Base-by-base conservation (phyloP, 257 asterid genomes). In the Capsicum baccatum region DNA sequence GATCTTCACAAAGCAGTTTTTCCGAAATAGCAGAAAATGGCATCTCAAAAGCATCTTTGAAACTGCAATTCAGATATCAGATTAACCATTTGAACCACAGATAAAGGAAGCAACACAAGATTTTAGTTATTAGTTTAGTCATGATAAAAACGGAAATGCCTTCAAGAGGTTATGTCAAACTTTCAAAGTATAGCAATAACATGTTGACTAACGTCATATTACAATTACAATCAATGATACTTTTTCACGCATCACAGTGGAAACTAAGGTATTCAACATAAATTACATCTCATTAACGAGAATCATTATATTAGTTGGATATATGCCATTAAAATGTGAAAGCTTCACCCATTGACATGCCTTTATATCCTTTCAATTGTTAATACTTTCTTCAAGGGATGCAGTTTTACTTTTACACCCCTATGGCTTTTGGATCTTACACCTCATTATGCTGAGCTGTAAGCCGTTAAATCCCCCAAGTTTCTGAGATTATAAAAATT, bases 11-110 rank as follows among this genome's bases (percentile, higher is more conserved):
- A 83, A 89, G 90, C 81, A 97, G 88, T 88, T 86, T 94, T 89
- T 86, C 84, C 79, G 99, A 97, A 90, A 97, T 93, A 4, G 97
- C 91, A 83, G 92, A 89, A 87, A 94, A 82, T 68, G 99, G 99
- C 97, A 91, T 91, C 91, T 89, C 93, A 88, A 97, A 88, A 79
- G 98, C 98, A 91, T 92, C 93, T 92, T 93, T 94, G 90, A 94
- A 93, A 89, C 99, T 97, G 91, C 86, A 90, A 87, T 85, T 60
- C 66, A 26, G 17, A 80, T 52, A 68, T 26, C 85, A 88, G 83
- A 83, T 70, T 79, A 84, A 70, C 48, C 84, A 86, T 76, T 84
- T 71, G 82, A 64, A 83, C 76, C 67, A 64, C 80, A 74, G 44
- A 79, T 48, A 37, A 80, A 85, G 60, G 83, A 52, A 69, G 84